phyloP scores from a whole-genome alignment of 768 basidiomycete species.

The Mycena epipterygia region DNA sequence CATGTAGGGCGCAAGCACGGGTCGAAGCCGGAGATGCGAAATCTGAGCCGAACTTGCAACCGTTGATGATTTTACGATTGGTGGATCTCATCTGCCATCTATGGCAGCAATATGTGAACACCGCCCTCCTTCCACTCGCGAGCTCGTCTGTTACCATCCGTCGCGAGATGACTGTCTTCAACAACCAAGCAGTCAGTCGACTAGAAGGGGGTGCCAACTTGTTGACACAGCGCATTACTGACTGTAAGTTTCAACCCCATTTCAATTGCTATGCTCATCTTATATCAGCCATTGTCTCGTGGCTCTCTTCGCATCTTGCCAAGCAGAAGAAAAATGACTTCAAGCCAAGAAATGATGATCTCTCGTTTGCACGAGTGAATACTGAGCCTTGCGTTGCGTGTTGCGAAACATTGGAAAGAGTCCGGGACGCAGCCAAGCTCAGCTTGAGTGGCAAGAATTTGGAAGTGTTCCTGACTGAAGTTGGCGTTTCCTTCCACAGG shows the following conservation, averaged over 20 bases:
- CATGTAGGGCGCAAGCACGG: constrained; percentile 74
- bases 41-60: constrained; percentile 82
- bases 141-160: constrained; percentile 88
- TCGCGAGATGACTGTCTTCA: constrained; percentile 93
- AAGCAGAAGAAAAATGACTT: constrained; percentile 98
- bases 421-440: constrained; percentile 80
- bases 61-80: constrained; percentile 72
- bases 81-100: constrained; percentile 94
- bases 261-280: not conserved
- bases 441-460: constrained; percentile 93
- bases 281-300: constrained; percentile 74
- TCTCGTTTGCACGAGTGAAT: constrained; percentile 94
- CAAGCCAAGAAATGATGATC: constrained; percentile 95
- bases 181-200: constrained; percentile 87
- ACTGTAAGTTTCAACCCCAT: constrained; percentile 66
- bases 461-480: constrained; percentile 92
- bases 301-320: constrained; percentile 80
- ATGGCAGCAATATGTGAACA: constrained; percentile 96
- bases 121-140: constrained; percentile 90
- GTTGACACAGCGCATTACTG: constrained; percentile 84
- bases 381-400: constrained; percentile 93
- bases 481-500: constrained; percentile 96
- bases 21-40: constrained; percentile 83
- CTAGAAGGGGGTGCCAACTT: constrained; percentile 88
- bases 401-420: constrained; percentile 87